These are phyloP conservation scores for Populus alba DNA, from an alignment of 345 rosid genomes.

Conservation along the genomic window DNA sequence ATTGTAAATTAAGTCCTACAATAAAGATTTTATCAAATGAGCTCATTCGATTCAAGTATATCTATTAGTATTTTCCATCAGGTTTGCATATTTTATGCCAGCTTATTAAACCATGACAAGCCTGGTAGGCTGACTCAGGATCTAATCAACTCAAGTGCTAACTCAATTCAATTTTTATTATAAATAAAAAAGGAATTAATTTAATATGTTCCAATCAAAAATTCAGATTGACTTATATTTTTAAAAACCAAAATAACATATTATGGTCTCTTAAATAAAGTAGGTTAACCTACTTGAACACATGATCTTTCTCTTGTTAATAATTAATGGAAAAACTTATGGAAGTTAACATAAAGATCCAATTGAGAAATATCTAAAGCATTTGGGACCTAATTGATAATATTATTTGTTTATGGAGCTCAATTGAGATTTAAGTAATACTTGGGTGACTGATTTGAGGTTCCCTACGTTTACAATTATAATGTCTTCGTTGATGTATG, in stretches of 20 bases:
- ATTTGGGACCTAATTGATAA: background rate
- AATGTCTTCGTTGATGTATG: background rate
- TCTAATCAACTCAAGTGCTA: accelerated
- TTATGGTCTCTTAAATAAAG: too few relatives aligned
- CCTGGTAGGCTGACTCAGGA: accelerated
- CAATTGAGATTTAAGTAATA: background rate
- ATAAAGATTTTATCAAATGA: background rate
- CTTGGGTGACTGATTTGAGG: background rate
- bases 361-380: background rate
- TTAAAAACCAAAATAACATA: too few relatives aligned
- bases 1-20: background rate
- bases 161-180: too few relatives aligned
- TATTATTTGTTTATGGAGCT: too few relatives aligned
- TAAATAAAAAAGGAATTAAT: too few relatives aligned
- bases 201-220: accelerated
- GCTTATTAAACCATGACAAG: too few relatives aligned
- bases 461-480: background rate
- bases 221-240: too few relatives aligned
- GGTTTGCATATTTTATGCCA: background rate
- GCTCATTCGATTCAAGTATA: background rate
- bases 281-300: too few relatives aligned
- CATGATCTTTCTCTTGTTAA: too few relatives aligned
- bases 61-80: too few relatives aligned
- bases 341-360: background rate
- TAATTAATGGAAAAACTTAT: background rate